Base-by-base conservation (phyloP, 2,329 filamentous ascomycete genomes). In the Pseudogymnoascus sp. region DNA sequence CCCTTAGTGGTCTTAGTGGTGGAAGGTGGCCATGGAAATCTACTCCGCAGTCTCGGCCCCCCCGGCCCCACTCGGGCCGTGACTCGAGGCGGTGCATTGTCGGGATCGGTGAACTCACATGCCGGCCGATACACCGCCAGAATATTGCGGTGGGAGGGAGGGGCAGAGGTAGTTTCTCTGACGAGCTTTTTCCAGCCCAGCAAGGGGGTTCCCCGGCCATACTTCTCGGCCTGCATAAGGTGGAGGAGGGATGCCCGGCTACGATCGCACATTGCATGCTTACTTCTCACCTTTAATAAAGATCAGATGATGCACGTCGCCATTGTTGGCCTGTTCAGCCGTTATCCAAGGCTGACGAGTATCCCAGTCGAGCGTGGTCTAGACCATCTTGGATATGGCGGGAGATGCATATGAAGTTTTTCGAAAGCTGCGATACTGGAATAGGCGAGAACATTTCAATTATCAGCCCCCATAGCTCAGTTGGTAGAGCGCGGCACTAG, bases 401-500 rank as follows among this genome's bases (percentile, higher is more conserved):
- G 21, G 23, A 51, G 45, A 28, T 51, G 23, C 23, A 51, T 28
- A 28, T 51, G 23, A 28, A 28, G 8, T 48, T 48, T 25, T 28
- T 51, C 25, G 23, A 28, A 51, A 51, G 5, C 23, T 51, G 45
- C 16, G 45, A 28, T 51, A 28, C 45, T 51, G 8, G 23, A 10
- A 51, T 51, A 51, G 11, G 45, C 6, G 6, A 2, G 23, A 48
- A 25, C 21, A 48, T 48, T 6, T 13, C 43, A 48, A 48, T 51
- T 28, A 51, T 51, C 45, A 51, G 45, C 45, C 28, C 45, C 28
- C 45, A 25, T 51, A 51, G 45, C 45, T 51, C 45, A 51, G 45
- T 51, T 51, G 45, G 45, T 51, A 51, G 45, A 51, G 45, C 45
- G 45, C 45, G 45, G 45, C 45, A 51, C 45, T 51, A 51, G 45